Percentiles rank a stretch among this genome's conserved stretches.
These are phyloP conservation scores for Effrenium voratum DNA, from an alignment of 73 alveolate genomes.

Conservation along the genomic window DNA sequence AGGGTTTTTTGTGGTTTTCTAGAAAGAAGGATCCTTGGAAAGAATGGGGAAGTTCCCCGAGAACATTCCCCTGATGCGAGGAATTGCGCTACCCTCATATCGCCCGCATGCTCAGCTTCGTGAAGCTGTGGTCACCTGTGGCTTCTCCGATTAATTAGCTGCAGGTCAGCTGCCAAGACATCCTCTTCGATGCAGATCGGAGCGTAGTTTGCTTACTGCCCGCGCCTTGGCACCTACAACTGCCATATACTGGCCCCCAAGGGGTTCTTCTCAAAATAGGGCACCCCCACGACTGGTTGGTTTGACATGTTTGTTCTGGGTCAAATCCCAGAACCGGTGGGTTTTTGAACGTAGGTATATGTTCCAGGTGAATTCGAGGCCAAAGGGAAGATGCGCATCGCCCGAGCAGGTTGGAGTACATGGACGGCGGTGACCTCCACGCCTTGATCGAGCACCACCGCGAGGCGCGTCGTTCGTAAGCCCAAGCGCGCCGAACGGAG, in stretches of 20 bases:
- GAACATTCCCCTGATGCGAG: neutral
- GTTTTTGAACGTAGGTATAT: too few species aligned
- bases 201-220: slow-evolving; percentile 41
- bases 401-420: slow-evolving; percentile 63
- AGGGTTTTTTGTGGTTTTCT: too few species aligned
- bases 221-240: neutral
- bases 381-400: too few species aligned
- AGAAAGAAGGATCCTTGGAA: too few species aligned
- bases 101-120: slow-evolving; percentile 1
- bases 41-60: too few species aligned
- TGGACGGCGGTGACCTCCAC: slow-evolving; percentile 92
- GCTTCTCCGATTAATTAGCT: too few species aligned
- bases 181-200: slow-evolving; percentile 56
- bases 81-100: slow-evolving; percentile 85
- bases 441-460: slow-evolving; percentile 77
- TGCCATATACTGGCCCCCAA: neutral
- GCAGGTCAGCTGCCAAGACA: slow-evolving; percentile 76
- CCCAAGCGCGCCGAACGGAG: too few species aligned
- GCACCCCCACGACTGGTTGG: too few species aligned
- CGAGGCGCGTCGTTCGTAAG: too few species aligned
- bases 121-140: neutral
- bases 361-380: too few species aligned
- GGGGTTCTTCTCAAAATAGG: neutral
- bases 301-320: too few species aligned
- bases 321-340: too few species aligned